These are phyloP conservation scores for Boletus edulis DNA, from an alignment of 768 basidiomycete genomes.

Conservation along the genomic window DNA sequence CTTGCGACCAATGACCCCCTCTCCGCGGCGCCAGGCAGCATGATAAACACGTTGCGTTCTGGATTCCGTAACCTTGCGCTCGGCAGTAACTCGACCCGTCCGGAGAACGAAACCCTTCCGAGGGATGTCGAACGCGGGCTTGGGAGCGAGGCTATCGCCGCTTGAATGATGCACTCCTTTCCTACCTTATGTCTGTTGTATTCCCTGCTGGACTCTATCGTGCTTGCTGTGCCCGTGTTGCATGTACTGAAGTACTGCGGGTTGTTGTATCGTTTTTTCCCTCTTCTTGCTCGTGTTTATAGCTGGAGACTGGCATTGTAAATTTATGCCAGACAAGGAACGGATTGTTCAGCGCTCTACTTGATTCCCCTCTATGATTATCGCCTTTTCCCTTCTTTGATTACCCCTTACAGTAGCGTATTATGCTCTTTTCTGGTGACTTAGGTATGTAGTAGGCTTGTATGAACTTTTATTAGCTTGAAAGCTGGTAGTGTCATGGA, in stretches of 20 bases:
- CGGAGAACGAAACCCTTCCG: constrained; percentile 28
- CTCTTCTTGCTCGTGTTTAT: not conserved
- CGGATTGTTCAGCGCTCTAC: not conserved
- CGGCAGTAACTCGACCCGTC: constrained; percentile 7
- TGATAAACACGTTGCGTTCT: constrained; percentile 27
- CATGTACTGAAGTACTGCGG: not conserved
- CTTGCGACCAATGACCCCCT: constrained; percentile 11
- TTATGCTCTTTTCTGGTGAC: not conserved
- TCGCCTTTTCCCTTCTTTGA: too few relatives aligned
- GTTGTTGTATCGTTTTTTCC: not conserved
- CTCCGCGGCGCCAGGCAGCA: constrained; percentile 7
- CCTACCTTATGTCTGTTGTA: not conserved
- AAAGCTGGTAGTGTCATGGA: too few relatives aligned
- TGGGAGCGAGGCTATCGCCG: constrained; percentile 3
- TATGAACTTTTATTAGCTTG: too few relatives aligned
- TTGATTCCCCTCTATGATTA: not conserved
- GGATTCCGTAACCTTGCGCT: constrained; percentile 26
- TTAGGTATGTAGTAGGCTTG: not conserved
- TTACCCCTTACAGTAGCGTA: not conserved
- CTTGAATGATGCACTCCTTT: constrained; percentile 2
- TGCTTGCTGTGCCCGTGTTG: not conserved
- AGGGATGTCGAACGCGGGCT: constrained; percentile 29
- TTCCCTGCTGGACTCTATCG: not conserved
- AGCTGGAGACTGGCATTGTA: not conserved
- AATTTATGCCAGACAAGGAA: not conserved